Base-by-base conservation (phyloP, 2,329 filamentous ascomycete species). In the Lachnellula suecica region DNA sequence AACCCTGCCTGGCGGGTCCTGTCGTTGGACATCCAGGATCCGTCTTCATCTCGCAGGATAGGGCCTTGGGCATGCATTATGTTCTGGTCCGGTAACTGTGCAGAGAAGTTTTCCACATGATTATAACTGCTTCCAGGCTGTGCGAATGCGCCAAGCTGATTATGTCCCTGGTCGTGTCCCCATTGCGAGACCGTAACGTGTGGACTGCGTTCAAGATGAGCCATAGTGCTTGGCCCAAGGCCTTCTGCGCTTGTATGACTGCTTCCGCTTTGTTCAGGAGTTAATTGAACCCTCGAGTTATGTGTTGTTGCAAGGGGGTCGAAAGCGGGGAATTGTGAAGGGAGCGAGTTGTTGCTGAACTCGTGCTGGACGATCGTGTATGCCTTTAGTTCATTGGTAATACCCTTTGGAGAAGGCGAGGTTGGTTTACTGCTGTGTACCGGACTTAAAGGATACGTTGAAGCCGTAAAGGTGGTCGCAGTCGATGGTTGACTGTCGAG, bases 221-320 rank as follows among this genome's bases (percentile, higher is more conserved):
- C 34, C 56, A 64, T 64, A 10, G 40, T 60, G 51, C 54, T 56
- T 23, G 62, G 63, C 27, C 59, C 54, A 15, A 66, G 24, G 15
- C 58, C 63, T 46, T 67, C 64, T 10, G 54, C 61, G 47, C 65
- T 68, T 35, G 63, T 64, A 47, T 63, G 62, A 51, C 66, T 68
- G 40, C 63, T 66, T 19, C 65, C 61, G 44, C 66, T 68, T 27
- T 63, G 59, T 29, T 68, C 64, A 20, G 65, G 65, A 29, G 66
- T 68, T 54, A 64, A 59, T 52, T 66, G 61, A 31, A 63, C 27
- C 3, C 56, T 49, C 10, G 55, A 47, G 9, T 53, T 44, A 31
- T 61, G 49, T 20, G 45, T 44, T 27, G 55, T 52, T 19, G 52
- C 42, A 15, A 44, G 41, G 10, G 57, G 42, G 23, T 57, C 53